Evolutionary conservation across 768 basidiomycete species (phyloP).

Genomic region (Boletus huronensis): DNA sequence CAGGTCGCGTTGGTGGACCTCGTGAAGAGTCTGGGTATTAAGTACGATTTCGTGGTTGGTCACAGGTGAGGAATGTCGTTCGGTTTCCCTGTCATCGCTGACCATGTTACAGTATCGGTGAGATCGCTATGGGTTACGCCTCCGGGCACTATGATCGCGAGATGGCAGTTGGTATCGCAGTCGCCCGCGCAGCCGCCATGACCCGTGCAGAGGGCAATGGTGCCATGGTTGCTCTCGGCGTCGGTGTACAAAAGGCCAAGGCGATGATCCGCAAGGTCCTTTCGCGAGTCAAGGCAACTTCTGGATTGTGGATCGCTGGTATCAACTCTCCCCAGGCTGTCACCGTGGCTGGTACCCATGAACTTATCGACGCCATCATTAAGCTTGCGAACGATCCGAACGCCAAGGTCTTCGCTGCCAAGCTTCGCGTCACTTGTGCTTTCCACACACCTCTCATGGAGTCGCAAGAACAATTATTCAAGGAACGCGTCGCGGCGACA

Average conservation of each 20-base stretch:
- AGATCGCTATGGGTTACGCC: conserved; percentile 38
- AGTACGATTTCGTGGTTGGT: conserved; percentile 34
- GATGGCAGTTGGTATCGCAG: conserved; percentile 34
- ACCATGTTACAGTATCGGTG: conserved; percentile 25
- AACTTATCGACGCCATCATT: conserved; percentile 31
- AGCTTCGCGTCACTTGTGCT: conserved; percentile 32
- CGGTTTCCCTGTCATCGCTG: conserved; percentile 1
- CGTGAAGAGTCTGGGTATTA: conserved; percentile 30
- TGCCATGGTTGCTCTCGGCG: conserved; percentile 35
- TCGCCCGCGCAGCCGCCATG: conserved; percentile 37
- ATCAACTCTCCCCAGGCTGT: conserved; percentile 38
- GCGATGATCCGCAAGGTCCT: conserved; percentile 34
- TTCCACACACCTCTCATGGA: conserved; percentile 38
- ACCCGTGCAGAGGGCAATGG: conserved; percentile 34
- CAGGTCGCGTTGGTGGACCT: conserved; percentile 35
- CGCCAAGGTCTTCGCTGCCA: conserved; percentile 25
- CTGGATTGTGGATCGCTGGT: conserved; percentile 34
- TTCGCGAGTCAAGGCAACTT: conserved; percentile 21
- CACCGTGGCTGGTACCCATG: conserved; percentile 31
- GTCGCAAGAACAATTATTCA: conserved; percentile 32
- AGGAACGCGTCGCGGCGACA: conserved; percentile 17
- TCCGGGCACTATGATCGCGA: conserved; percentile 35
- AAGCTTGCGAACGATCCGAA: conserved; percentile 26
- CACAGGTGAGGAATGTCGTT: conserved; percentile 24
- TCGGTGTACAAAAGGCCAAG: conserved; percentile 31